Base-by-base conservation (phyloP, 179 eudicot species). In the Dionaea muscipula region DNA sequence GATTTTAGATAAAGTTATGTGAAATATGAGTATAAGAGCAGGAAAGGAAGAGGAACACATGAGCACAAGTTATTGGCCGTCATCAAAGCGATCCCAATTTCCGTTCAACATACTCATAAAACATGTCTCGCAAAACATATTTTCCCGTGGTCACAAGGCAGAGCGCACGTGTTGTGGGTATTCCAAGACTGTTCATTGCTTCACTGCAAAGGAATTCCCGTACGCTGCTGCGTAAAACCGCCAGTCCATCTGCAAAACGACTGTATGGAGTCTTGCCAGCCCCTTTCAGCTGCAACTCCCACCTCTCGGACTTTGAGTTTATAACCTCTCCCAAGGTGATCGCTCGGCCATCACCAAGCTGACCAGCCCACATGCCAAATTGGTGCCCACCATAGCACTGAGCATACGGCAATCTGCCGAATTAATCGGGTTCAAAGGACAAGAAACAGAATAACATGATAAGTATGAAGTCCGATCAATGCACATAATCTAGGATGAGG, bases 341-440 rank as follows among this genome's bases (percentile, higher is more conserved):
- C 57, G 99, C 99, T 36, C 99, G 85, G 52, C 99, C 99, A 78
- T 93, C 99, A 62, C 99, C 99, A 60, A 93, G 71, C 71, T 93
- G 99, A 68, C 99, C 99, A 56, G 99, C 99, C 99, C 99, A 93
- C 78, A 66, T 80, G 51, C 99, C 99, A 70, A 93, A 93, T 70
- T 93, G 99, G 75, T 93, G 96, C 35, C 99, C 99, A 55, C 99
- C 99, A 65, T 93, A 93, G 64, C 96, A 88, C 53, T 93, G 99
- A 71, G 99, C 94, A 82, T 88, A 93, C 8, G 95, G 76, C 69
- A 73, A 71, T 40, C 98, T 91, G 72, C 14, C 39, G 16, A 54
- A 31, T 16, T 54, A 28, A 40, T 44, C 15, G 7, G 26, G 26
- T 11, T 31, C 35, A 31, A 17, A 1, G 28, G 23, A 23, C 4